phyloP scores from a whole-genome alignment of 352 stramenopile genomes.

The Saprolegnia diclina region DNA sequence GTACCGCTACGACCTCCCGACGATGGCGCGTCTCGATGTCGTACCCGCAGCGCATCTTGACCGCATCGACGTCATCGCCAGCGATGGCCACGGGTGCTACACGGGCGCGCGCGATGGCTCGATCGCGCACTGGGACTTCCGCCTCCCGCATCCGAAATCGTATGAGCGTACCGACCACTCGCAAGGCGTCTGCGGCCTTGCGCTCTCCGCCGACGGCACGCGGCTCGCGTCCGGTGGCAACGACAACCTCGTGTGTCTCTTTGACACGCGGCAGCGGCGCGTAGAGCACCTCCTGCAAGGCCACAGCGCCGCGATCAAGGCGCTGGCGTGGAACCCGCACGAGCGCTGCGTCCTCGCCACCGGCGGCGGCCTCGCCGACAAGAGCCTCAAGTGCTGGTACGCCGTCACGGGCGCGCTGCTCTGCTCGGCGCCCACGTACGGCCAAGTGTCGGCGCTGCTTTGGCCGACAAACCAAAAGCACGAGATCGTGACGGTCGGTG shows the following conservation, averaged over 20 bases:
- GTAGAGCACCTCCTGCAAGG: not conserved
- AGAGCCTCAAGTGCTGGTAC: slow-evolving; percentile 17
- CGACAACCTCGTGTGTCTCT: slow-evolving; percentile 23
- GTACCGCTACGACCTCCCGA: slow-evolving; percentile 2
- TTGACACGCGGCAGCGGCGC: not conserved
- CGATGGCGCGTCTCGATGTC: not conserved
- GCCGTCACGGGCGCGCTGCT: not conserved
- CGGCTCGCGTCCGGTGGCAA: slow-evolving; percentile 11
- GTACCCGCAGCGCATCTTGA: not conserved
- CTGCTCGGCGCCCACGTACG: not conserved
- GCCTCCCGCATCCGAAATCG: not conserved
- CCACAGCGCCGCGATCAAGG: slow-evolving; percentile 16
- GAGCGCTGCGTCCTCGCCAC: slow-evolving; percentile 6
- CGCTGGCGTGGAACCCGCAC: slow-evolving; percentile 14
- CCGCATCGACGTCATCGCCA: slow-evolving; percentile 8
- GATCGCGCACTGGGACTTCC: slow-evolving; percentile 6
- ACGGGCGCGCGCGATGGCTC: not conserved
- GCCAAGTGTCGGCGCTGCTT: slow-evolving; percentile 15
- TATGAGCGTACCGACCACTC: not conserved
- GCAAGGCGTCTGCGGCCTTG: slow-evolving; percentile 11
- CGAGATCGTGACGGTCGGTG: slow-evolving; percentile 9
- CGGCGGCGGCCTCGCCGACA: slow-evolving; percentile 13
- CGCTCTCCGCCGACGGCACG: not conserved
- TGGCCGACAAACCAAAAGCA: not conserved
- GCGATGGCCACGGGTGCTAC: not conserved